These are phyloP conservation scores for Neoscytalidium dimidiatum DNA, from an alignment of 2,329 filamentous ascomycete species.

Conservation along the genomic window DNA sequence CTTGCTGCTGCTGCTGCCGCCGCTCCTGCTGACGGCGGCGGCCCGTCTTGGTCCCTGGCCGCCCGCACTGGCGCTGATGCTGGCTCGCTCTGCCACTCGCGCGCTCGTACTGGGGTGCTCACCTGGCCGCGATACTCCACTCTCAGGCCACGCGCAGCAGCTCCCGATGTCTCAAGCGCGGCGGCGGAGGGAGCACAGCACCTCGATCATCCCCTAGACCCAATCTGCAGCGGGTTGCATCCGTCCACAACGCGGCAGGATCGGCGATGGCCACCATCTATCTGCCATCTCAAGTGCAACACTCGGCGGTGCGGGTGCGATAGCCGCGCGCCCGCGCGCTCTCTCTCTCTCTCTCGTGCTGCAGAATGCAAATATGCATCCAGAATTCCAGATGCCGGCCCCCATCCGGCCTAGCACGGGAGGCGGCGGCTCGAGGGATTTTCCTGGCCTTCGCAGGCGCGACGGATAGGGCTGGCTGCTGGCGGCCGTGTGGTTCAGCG, in stretches of 20 bases:
- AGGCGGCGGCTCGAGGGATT: slow-evolving; percentile 8
- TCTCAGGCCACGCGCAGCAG: slow-evolving; percentile 11
- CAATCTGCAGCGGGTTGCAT: slow-evolving; percentile 10
- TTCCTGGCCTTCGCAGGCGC: not conserved
- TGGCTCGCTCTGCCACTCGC: not conserved
- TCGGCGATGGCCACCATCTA: slow-evolving; percentile 3
- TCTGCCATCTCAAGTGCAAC: not conserved
- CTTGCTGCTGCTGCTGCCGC: no score
- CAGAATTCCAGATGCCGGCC: not conserved
- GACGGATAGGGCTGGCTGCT: slow-evolving; percentile 9
- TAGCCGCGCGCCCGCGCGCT: not conserved
- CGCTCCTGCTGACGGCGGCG: not conserved
- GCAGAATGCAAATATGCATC: not conserved
- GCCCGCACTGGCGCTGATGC: not conserved
- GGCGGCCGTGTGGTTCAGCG: not conserved
- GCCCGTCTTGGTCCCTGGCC: slow-evolving; percentile 13
- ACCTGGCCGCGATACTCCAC: slow-evolving; percentile 9
- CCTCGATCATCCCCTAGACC: slow-evolving; percentile 10
- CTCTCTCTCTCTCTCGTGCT: no score
- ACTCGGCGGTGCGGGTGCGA: not conserved
- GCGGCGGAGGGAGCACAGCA: not conserved
- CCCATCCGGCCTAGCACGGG: not conserved
- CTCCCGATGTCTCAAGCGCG: slow-evolving; percentile 12
- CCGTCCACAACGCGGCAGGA: not conserved
- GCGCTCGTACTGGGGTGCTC: not conserved